Evolutionary conservation across 345 rosid genomes (phyloP).

Genomic region (Eucalyptus dawsonii): DNA sequence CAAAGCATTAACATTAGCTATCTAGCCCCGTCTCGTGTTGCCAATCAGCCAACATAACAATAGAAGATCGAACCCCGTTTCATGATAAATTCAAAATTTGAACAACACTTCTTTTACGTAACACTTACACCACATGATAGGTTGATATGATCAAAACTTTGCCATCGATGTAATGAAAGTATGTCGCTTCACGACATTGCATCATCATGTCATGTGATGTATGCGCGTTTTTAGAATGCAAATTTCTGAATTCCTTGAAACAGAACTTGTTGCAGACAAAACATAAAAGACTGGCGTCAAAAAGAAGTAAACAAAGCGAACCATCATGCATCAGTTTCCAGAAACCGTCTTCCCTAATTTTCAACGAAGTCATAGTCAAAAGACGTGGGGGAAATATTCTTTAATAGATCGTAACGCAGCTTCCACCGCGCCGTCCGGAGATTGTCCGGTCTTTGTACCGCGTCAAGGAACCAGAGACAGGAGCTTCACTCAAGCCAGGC

Average conservation of each 20-base stretch:
- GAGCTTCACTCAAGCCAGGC: neutral
- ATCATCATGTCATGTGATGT: neutral
- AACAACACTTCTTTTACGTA: neutral
- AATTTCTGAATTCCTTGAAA: neutral
- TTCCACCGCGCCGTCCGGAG: constrained; percentile 48
- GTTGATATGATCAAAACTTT: neutral
- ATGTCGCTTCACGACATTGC: neutral
- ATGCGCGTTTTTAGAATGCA: neutral
- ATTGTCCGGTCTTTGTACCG: constrained; percentile 15
- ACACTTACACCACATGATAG: neutral
- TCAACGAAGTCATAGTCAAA: neutral
- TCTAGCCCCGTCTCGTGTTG: neutral
- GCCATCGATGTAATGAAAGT: neutral
- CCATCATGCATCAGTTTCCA: neutral
- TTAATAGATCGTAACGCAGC: constrained; percentile 22
- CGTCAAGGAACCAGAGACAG: neutral
- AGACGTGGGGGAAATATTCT: neutral
- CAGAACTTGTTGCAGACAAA: neutral
- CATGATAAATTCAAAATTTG: neutral
- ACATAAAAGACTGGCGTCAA: neutral
- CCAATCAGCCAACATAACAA: neutral
- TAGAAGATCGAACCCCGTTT: neutral
- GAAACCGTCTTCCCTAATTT: neutral
- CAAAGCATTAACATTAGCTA: neutral
- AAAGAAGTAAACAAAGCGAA: neutral